These are phyloP conservation scores for Polymyxa betae DNA, from an alignment of 208 protist genomes.

Conservation along the genomic window DNA sequence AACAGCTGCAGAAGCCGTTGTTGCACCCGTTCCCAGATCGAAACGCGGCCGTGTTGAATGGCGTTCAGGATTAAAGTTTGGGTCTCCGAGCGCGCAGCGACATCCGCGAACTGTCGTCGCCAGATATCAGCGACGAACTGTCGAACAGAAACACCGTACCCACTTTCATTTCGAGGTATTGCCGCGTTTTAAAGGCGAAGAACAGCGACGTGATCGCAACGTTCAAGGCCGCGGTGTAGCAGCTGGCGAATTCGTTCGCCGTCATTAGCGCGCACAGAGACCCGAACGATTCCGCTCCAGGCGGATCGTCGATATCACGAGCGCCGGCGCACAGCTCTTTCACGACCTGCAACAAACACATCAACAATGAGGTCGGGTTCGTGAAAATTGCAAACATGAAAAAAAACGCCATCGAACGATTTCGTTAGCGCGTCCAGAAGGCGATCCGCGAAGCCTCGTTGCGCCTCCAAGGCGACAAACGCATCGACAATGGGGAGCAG, in stretches of 20 bases:
- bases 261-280: background rate
- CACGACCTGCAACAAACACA: no score
- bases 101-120: background rate
- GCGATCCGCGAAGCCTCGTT: background rate
- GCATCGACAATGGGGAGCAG: background rate
- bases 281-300: background rate
- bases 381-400: background rate
- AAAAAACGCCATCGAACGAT: background rate
- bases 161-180: slow-evolving; percentile 3
- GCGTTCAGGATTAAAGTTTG: background rate
- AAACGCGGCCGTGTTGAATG: background rate
- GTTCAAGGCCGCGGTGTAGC: background rate
- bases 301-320: background rate
- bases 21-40: slow-evolving; percentile 4
- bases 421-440: background rate
- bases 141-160: background rate
- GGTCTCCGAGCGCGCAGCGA: background rate
- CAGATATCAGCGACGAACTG: background rate
- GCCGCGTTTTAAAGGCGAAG: background rate
- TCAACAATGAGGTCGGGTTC: background rate
- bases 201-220: background rate
- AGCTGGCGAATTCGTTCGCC: background rate
- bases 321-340: no score
- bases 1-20: slow-evolving; percentile 32
- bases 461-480: background rate